These are phyloP conservation scores for Penicillium digitatum DNA, from an alignment of 2,329 filamentous ascomycete genomes.

Conservation along the genomic window DNA sequence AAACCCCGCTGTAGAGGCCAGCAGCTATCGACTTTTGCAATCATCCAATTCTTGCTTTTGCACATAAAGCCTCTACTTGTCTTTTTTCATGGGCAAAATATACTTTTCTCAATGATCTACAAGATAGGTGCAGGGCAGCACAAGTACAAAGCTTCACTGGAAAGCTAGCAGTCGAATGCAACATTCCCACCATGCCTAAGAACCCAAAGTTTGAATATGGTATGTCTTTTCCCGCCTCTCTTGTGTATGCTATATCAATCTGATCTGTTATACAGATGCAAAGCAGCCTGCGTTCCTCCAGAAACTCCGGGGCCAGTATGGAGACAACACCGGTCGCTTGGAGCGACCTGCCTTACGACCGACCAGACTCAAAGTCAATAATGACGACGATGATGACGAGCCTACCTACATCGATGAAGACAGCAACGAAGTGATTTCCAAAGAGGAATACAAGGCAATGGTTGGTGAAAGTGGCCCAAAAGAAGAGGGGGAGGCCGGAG, in stretches of 20 bases:
- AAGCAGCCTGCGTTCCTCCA: constrained; percentile 44
- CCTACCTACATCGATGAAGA: constrained; percentile 45
- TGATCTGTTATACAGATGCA: constrained; percentile 29
- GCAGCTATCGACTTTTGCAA: neutral
- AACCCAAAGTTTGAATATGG: constrained; percentile 46
- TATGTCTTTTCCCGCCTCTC: constrained; percentile 17
- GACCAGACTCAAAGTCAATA: constrained; percentile 32
- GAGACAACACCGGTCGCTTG: constrained; percentile 34
- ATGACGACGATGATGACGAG: constrained; percentile 41
- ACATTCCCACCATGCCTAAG: constrained; percentile 33
- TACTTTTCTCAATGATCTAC: neutral
- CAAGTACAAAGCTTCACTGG: constrained; percentile 13
- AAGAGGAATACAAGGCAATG: constrained; percentile 41
- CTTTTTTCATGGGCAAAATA: constrained; percentile 2
- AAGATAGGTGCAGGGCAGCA: neutral
- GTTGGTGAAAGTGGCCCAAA: constrained; percentile 26
- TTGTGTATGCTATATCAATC: neutral
- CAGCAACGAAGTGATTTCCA: constrained; percentile 44
- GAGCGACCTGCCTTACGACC: constrained; percentile 37
- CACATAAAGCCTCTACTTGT: neutral
- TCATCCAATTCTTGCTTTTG: neutral
- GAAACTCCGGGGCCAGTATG: constrained; percentile 40
- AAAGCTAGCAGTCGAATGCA: constrained; percentile 6
- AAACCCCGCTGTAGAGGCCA: neutral
- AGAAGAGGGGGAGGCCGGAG: constrained; percentile 9